Percentiles rank a stretch among this genome's conserved stretches.
phyloP scores from a whole-genome alignment of 1,139 yeast species.

The Taiozyma onychis region DNA sequence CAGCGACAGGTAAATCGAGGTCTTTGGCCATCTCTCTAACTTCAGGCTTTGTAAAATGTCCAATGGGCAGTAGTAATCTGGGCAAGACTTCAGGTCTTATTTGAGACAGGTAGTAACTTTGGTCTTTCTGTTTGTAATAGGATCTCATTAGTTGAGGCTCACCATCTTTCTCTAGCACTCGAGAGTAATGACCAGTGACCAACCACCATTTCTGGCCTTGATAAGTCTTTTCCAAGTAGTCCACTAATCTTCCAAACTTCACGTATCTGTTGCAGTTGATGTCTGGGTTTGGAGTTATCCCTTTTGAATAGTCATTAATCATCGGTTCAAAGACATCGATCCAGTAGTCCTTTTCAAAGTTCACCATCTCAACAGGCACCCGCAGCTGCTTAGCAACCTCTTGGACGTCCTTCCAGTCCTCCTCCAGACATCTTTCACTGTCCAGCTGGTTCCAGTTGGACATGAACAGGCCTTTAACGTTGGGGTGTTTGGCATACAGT shows the following conservation, averaged over 20 bases:
- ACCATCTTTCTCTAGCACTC: constrained; percentile 39
- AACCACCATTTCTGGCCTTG: constrained; percentile 58
- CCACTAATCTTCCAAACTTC: constrained; percentile 76
- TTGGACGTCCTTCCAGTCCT: constrained; percentile 84
- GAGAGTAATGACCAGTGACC: constrained; percentile 91
- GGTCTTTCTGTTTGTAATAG: constrained; percentile 64
- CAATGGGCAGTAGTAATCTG: constrained; percentile 69
- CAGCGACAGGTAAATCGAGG: constrained; percentile 50
- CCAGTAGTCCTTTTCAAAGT: constrained; percentile 92
- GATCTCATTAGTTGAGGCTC: constrained; percentile 54
- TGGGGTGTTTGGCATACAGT: constrained; percentile 41
- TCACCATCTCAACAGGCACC: constrained; percentile 71
- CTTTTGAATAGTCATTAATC: constrained; percentile 64
- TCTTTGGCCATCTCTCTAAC: constrained; percentile 62
- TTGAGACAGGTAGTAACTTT: constrained; percentile 81
- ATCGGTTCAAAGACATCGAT: constrained; percentile 86
- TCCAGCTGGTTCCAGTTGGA: constrained; percentile 72
- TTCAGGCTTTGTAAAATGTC: constrained; percentile 68
- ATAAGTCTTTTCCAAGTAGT: constrained; percentile 40
- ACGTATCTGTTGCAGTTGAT: constrained; percentile 79
- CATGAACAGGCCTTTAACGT: constrained; percentile 83
- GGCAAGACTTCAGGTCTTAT: constrained; percentile 43
- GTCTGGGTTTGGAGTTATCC: constrained; percentile 94
- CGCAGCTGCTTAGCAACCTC: constrained; percentile 51
- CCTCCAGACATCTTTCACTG: constrained; percentile 60